Conservation (phyloP, 768 basidiomycete species). For the Lyophyllum atratum region DNA sequence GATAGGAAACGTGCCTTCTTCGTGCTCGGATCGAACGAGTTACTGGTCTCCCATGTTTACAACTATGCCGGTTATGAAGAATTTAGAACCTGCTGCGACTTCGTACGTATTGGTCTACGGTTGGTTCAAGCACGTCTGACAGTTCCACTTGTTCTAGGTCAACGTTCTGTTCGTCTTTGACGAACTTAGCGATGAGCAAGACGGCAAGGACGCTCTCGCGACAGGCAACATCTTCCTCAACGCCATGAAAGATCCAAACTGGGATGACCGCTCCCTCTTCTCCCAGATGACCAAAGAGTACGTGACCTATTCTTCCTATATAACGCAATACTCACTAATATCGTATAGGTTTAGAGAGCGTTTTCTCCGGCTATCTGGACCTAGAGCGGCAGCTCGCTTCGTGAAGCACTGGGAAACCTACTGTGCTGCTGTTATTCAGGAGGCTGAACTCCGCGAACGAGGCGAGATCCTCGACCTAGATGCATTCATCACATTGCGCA, state of each 20-base stretch:
- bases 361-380: slow-evolving; percentile 44
- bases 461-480: slow-evolving; percentile 55
- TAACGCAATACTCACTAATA: slow-evolving; percentile 2
- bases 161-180: slow-evolving; percentile 69
- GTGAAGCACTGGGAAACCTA: slow-evolving; percentile 54
- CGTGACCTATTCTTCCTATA: slow-evolving; percentile 20
- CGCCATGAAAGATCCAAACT: slow-evolving; percentile 51
- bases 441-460: slow-evolving; percentile 62
- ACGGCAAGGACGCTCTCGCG: slow-evolving; percentile 50
- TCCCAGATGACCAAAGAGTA: slow-evolving; percentile 65
- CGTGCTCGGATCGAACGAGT: slow-evolving; percentile 59
- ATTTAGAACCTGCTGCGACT: slow-evolving; percentile 64
- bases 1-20: slow-evolving; percentile 67
- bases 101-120: slow-evolving; percentile 37
- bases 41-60: slow-evolving; percentile 63
- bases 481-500: slow-evolving; percentile 57
- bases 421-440: slow-evolving; percentile 56
- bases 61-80: slow-evolving; percentile 57
- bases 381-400: slow-evolving; percentile 52
- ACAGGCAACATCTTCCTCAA: slow-evolving; percentile 56
- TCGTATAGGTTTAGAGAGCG: slow-evolving; percentile 53
- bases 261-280: slow-evolving; percentile 58
- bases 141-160: slow-evolving; percentile 30
- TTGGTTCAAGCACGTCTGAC: slow-evolving; percentile 3
- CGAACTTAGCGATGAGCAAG: slow-evolving; percentile 70